Evolutionary conservation across 805 yeast genomes (phyloP), one percentile per base, ranked within the genome.

Genomic region (Zygosaccharomyces bailii): DNA sequence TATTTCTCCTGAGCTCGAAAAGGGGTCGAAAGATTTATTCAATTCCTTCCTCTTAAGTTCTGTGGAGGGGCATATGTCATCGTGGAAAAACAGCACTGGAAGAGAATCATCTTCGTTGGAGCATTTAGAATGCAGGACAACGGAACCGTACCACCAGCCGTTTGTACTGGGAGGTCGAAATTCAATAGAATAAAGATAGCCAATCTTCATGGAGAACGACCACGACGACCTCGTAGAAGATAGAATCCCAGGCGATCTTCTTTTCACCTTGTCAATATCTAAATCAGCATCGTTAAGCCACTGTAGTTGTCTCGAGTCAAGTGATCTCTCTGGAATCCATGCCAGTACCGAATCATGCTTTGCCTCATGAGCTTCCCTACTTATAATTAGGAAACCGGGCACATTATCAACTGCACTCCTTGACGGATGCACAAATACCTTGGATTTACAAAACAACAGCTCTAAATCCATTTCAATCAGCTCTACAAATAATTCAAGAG

Each of bases 91-190:
- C 32, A 93, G 57, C 4, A 89, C 83, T 0, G 98, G 98, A 13
- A 88, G 66, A 34, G 80, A 78, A 44, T 79, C 79, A 33, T 68
- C 78, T 24, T 66, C 60, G 17, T 44, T 68, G 13, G 51, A 51
- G 14, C 53, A 49, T 51, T 77, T 76, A 1, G 91, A 78, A 63
- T 87, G 83, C 21, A 93, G 64, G 1, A 88, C 70, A 11, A 91
- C 68, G 0, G 96, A 86, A 0, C 99, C 99, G 66, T 77, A 79
- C 96, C 97, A 91, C 80, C 89, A 82, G 1, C 90, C 95, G 11
- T 79, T 69, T 9, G 67, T 58, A 2, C 89, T 80, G 4, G 96
- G 97, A 2, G 82, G 82, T 43, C 97, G 74, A 9, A 84, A 76
- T 62, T 90, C 96, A 32, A 93, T 72, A 19, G 96, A 85, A 62